phyloP scores from a whole-genome alignment of 345 rosid genomes.

The Gynandropsis gynandra region DNA sequence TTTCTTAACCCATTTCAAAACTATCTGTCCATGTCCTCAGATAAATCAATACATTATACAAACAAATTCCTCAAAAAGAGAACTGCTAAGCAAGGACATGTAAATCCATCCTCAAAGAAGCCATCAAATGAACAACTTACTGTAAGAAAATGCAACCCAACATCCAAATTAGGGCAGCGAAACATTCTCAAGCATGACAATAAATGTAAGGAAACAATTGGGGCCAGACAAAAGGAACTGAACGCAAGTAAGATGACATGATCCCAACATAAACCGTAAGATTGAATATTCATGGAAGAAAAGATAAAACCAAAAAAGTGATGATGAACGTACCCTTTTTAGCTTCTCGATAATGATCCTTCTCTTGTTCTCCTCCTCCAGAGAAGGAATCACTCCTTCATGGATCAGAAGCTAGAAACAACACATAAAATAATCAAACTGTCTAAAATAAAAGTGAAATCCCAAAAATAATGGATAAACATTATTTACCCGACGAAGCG shows the following conservation, averaged over 20 bases:
- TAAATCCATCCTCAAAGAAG: too few species aligned
- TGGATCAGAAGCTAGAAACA: slow-evolving; percentile 32
- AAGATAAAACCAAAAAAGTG: neutral
- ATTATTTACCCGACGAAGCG: slow-evolving; percentile 40
- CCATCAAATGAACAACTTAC: too few species aligned
- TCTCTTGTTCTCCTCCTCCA: slow-evolving; percentile 43
- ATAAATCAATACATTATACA: slow-evolving; percentile 8
- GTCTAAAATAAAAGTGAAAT: neutral
- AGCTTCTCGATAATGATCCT: slow-evolving; percentile 30
- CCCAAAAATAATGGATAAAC: neutral
- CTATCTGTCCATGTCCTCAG: slow-evolving; percentile 30
- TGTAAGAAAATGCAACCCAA: too few species aligned
- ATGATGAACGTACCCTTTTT: slow-evolving; percentile 26
- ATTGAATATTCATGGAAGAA: neutral
- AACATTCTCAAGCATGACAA: too few species aligned
- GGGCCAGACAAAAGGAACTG: too few species aligned
- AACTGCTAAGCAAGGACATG: too few species aligned
- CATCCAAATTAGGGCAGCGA: too few species aligned
- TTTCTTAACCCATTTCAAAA: slow-evolving; percentile 38
- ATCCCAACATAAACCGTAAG: too few species aligned
- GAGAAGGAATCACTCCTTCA: slow-evolving; percentile 40
- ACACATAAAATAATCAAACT: neutral
- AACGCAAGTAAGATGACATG: too few species aligned
- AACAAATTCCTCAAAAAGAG: neutral
- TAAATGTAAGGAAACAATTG: too few species aligned